Base-by-base conservation (phyloP, 108 stramenopile genomes). In the Cyclostephanos tholiformis region DNA sequence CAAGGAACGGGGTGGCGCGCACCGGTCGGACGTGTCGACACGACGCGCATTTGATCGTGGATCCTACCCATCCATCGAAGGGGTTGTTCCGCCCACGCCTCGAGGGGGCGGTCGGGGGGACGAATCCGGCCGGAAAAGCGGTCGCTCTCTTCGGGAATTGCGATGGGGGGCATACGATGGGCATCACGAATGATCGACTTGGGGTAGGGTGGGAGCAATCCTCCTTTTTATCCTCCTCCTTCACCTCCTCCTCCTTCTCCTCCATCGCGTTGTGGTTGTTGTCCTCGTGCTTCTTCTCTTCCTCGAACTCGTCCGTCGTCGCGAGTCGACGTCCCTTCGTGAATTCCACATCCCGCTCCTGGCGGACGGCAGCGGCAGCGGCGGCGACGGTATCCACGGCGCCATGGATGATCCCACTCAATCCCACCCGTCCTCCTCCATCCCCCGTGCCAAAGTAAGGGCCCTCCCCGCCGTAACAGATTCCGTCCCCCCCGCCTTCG, bases 1-100 rank as follows among this genome's bases (percentile, higher is more conserved):
- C 80, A 25, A 90, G 56, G 64, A 91, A 91, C 10, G 88, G 85
- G 8, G 82, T 67, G 68, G 87, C 91, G 32, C 82, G 86, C 53
- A 94, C 84, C 17, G 93, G 91, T 39, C 91, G 74, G 11, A 89
- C 74, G 58, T 91, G 87, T 29, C 74, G 52, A 66, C 93, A 94
- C 17, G 72, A 72, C 13, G 75, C 51, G 66, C 93, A 94, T 67
- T 87, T 87, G 13, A 94, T 76, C 9, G 87, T 85, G 20, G 93
- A 94, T 20, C 93, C 93, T 4, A 80, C 29, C 93, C 93, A 94
- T 14, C 93, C 89, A 67, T 81, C 80, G 22, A 94, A 71, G 9
- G 93, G 93, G 85, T 86, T 57, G 76, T 82, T 50, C 79, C 64
- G 70, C 53, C 59, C 50, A 67, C 43, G 48, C 65, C 64, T 59